Base-by-base conservation (phyloP, 768 basidiomycete genomes). In the Boletus subcaerulescens region DNA sequence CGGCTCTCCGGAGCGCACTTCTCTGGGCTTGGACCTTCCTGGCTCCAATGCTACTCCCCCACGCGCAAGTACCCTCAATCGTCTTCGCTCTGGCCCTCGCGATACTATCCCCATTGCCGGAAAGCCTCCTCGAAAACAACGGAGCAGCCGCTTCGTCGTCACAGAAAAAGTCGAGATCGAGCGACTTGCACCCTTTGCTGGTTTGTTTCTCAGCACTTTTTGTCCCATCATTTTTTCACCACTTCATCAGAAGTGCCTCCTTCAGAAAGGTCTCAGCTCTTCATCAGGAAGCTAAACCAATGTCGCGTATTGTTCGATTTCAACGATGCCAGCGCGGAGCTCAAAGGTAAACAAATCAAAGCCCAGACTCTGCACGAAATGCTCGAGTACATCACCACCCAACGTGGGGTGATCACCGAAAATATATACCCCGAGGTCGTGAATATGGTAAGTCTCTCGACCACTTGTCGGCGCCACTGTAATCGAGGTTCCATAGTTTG, bases 401-500 rank as follows among this genome's bases (percentile, higher is more conserved):
- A 96, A 71, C 85, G 93, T 55, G 90, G 91, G 57, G 93, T 98
- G 64, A 95, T 99, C 68, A 96, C 93, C 43, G 97, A 99, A 73
- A 85, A 80, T 65, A 79, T 98, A 84, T 99, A 99, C 84, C 97
- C 97, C 52, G 97, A 98, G 79, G 96, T 99, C 57, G 91, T 98
- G 60, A 87, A 86, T 73, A 99, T 98, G 97, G 96, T 93, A 60
- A 60, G 91, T 48, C 49, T 56, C 42, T 36, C 38, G 5, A n/a
- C 31, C 29, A 22, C 48, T 40, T 22, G 26, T 42, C 48, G 35
- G 14, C 14, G 2, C 45, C 51, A 5, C 14, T 42, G 15, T 38
- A 55, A 52, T 64, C 57, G 46, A 60, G 12, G 18, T 44, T 59
- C 31, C 39, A 9, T 70, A 98, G 96, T 99, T 98, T 79, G 89